Conservation (phyloP, 108 stramenopile species). For the Cylindrotheca closterium region DNA sequence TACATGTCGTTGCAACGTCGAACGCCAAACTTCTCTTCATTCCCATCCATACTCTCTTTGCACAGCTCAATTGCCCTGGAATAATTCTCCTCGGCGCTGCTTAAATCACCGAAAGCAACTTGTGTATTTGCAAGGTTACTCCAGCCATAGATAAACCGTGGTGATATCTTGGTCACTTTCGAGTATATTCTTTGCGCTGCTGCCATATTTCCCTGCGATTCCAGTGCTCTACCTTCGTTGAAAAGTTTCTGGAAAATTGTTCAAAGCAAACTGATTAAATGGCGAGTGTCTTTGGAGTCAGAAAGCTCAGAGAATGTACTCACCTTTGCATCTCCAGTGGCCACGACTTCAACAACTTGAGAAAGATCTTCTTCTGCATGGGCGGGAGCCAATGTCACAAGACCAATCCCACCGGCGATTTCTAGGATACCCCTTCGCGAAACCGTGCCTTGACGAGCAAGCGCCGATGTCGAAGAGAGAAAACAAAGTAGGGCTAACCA, state of each 20-base stretch:
- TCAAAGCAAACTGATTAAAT: neutral
- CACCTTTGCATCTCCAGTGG: slow-evolving; percentile 28
- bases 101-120: slow-evolving; percentile 65
- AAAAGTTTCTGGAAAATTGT: slow-evolving; percentile 53
- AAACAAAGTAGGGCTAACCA: no score
- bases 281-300: neutral
- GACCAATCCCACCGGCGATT: neutral
- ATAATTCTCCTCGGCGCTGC: slow-evolving; percentile 62
- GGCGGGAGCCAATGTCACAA: neutral
- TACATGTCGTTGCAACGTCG: slow-evolving; percentile 73
- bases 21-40: slow-evolving; percentile 44
- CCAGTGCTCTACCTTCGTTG: slow-evolving; percentile 74
- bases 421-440: neutral
- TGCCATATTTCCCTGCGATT: slow-evolving; percentile 71
- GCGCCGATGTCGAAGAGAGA: neutral
- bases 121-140: slow-evolving; percentile 77
- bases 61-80: slow-evolving; percentile 68
- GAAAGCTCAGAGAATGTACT: neutral
- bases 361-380: neutral
- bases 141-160: slow-evolving; percentile 82
- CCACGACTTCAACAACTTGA: slow-evolving; percentile 13
- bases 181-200: slow-evolving; percentile 76
- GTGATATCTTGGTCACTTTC: slow-evolving; percentile 77
- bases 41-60: slow-evolving; percentile 17
- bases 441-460: neutral